Percentiles rank a stretch among this genome's conserved stretches.
Evolutionary conservation across 257 asterid genomes (phyloP).

Genomic region (Penstemon davidsonii): DNA sequence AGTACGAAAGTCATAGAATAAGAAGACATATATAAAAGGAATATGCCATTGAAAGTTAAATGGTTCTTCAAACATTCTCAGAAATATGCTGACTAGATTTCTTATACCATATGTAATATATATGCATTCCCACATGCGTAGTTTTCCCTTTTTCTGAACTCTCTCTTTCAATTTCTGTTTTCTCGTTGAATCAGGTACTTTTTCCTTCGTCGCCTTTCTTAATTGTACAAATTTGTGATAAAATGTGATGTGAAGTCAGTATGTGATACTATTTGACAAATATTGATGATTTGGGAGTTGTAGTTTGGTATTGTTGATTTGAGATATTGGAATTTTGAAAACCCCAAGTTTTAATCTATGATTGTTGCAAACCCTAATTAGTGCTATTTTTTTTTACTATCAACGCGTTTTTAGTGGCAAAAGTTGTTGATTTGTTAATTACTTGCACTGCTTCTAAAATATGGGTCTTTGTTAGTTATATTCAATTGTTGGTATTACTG

Average conservation of each 20-base stretch:
- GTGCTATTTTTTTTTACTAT: slow-evolving; percentile 18
- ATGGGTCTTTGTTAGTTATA: neutral
- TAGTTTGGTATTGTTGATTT: slow-evolving; percentile 6
- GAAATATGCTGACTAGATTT: slow-evolving; percentile 22
- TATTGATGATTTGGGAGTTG: neutral
- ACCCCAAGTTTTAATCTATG: neutral
- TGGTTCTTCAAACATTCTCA: slow-evolving; percentile 37
- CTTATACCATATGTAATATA: slow-evolving; percentile 11
- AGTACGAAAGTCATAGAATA: neutral
- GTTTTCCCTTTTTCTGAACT: slow-evolving; percentile 12
- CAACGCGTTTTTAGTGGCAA: neutral
- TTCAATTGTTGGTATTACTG: neutral
- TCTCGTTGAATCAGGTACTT: slow-evolving; percentile 32
- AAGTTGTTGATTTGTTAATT: slow-evolving; percentile 19
- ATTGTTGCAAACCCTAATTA: slow-evolving; percentile 29
- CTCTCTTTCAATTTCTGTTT: slow-evolving; percentile 4
- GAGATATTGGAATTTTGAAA: slow-evolving; percentile 4
- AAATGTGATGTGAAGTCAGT: slow-evolving; percentile 16
- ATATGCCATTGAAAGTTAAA: slow-evolving; percentile 38
- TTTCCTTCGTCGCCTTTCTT: neutral
- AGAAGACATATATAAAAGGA: slow-evolving; percentile 13
- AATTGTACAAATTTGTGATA: neutral
- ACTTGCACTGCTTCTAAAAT: neutral
- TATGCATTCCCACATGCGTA: slow-evolving; percentile 24
- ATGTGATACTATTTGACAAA: neutral